Evolutionary conservation across 805 yeast genomes (phyloP).

Genomic region (Lipomyces kockii): DNA sequence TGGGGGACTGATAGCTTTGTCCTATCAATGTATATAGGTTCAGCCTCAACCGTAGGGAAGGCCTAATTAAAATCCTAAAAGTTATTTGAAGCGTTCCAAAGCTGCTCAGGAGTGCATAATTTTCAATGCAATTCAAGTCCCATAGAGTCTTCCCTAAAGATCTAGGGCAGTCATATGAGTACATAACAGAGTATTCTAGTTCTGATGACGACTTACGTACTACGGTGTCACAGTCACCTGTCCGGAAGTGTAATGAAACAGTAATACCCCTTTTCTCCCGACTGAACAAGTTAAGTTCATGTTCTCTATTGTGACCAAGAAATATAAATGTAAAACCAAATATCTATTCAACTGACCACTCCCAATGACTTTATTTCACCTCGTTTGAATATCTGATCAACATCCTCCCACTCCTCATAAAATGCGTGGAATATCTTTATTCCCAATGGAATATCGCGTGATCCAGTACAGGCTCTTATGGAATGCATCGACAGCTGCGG

Average conservation of each 20-base stretch:
- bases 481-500: conserved; percentile 86
- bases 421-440: conserved; percentile 69
- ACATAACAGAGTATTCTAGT: no score
- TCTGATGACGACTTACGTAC: no score
- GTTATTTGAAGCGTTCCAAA: no score
- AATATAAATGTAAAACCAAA: background rate
- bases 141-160: no score
- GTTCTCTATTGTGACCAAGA: background rate
- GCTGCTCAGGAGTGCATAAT: no score
- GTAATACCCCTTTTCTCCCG: background rate
- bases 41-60: no score
- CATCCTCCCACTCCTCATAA: conserved; percentile 64
- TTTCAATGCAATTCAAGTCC: no score
- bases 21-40: no score
- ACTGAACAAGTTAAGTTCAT: background rate
- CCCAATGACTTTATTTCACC: conserved; percentile 7
- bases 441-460: conserved; percentile 73
- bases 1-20: no score
- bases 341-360: background rate
- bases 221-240: no score
- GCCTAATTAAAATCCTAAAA: no score
- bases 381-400: conserved; percentile 34
- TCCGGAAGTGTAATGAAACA: background rate
- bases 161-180: no score
- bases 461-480: conserved; percentile 77